Evolutionary conservation across 331 rosid genomes (phyloP).

Genomic region (Erythrophleum ivorense): DNA sequence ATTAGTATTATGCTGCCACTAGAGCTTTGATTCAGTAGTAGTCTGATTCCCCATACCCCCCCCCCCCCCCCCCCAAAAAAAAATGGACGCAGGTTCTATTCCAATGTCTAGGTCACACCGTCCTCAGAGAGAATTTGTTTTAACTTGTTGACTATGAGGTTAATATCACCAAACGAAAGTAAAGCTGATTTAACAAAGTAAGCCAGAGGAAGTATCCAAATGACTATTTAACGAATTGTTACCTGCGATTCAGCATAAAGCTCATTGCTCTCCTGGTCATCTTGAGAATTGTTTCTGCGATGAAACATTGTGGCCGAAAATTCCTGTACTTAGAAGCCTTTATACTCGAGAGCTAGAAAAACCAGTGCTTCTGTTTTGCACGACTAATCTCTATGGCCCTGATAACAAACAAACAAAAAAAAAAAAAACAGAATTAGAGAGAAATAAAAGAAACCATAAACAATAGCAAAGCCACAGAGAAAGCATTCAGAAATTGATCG

Average conservation of each 20-base stretch:
- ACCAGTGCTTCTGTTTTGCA: slow-evolving; percentile 34
- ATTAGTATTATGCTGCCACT: background rate
- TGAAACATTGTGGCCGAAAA: slow-evolving; percentile 48
- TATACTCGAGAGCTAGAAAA: background rate
- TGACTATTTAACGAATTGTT: background rate
- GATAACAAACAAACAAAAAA: background rate
- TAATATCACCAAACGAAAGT: slow-evolving; percentile 22
- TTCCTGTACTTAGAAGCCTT: slow-evolving; percentile 39
- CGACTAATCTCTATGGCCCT: slow-evolving; percentile 30
- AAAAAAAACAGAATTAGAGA: background rate
- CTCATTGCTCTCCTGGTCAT: slow-evolving; percentile 39
- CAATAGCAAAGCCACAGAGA: background rate
- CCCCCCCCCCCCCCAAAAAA: too few relatives aligned
- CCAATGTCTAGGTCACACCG: background rate
- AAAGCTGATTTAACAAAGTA: slow-evolving; percentile 5
- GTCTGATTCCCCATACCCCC: background rate
- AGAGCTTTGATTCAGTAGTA: background rate
- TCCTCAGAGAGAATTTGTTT: background rate
- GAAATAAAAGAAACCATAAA: slow-evolving; percentile 1
- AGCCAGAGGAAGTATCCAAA: background rate
- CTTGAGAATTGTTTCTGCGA: slow-evolving; percentile 45
- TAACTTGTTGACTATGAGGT: background rate
- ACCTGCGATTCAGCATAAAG: slow-evolving; percentile 50
- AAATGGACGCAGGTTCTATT: background rate
- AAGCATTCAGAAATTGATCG: slow-evolving; percentile 27